Evolutionary conservation across 2,329 filamentous ascomycete genomes (phyloP).

Genomic region (Lojkania enalia): DNA sequence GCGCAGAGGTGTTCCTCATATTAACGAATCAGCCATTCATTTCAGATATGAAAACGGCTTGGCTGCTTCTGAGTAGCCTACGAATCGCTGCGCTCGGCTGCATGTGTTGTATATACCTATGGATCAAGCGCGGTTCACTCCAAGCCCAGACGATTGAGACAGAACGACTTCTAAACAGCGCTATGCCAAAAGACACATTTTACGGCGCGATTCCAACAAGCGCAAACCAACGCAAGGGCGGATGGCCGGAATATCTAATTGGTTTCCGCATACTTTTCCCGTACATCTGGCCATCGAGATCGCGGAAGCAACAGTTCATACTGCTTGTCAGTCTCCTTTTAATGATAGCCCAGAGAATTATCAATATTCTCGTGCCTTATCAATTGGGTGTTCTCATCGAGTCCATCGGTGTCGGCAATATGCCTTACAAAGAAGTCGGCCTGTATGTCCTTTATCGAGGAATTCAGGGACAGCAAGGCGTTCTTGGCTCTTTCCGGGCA

Average conservation of each 20-base stretch:
- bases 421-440: slow-evolving; percentile 50
- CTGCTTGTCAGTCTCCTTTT: slow-evolving; percentile 50
- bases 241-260: slow-evolving; percentile 53
- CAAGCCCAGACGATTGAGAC: not conserved
- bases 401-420: slow-evolving; percentile 45
- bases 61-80: not conserved
- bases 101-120: not conserved
- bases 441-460: slow-evolving; percentile 52
- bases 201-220: not conserved
- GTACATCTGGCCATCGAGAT: slow-evolving; percentile 53
- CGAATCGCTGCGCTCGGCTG: not conserved
- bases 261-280: slow-evolving; percentile 53
- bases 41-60: not conserved
- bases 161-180: not conserved
- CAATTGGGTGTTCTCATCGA: slow-evolving; percentile 51
- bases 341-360: slow-evolving; percentile 48
- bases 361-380: slow-evolving; percentile 51
- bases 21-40: not conserved
- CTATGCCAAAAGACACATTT: not conserved
- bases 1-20: not conserved
- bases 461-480: slow-evolving; percentile 53
- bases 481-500: slow-evolving; percentile 48
- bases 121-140: not conserved
- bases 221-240: slow-evolving; percentile 7
- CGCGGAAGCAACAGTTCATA: slow-evolving; percentile 46